A percentile compares a stretch with the other conserved stretches of the same genome.
phyloP scores from a whole-genome alignment of 495 filamentous ascomycete genomes.

The Podospora pseudoanserina region DNA sequence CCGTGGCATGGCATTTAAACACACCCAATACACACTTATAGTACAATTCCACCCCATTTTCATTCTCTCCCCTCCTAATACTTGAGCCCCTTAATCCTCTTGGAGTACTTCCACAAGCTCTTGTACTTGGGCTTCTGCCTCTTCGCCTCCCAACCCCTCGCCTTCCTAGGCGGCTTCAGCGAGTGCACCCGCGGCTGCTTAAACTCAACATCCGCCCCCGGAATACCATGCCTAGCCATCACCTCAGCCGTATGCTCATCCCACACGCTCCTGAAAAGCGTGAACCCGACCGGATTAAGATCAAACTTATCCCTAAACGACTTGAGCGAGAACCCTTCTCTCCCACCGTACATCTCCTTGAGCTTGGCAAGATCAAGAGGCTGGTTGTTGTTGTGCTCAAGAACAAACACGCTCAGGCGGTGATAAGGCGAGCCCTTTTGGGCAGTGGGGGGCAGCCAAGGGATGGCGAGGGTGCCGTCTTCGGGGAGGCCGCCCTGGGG shows the following conservation, averaged over 20 bases:
- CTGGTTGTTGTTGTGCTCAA: constrained; percentile 67
- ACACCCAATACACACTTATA: background rate
- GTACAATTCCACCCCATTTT: background rate
- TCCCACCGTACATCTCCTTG: constrained; percentile 45
- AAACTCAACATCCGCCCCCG: constrained; percentile 78
- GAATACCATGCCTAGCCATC: constrained; percentile 73
- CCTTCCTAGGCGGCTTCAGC: constrained; percentile 50
- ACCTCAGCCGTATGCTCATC: constrained; percentile 80
- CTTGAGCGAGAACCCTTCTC: constrained; percentile 69
- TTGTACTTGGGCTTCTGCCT: constrained; percentile 53
- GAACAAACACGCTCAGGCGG: constrained; percentile 74
- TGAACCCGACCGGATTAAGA: constrained; percentile 72
- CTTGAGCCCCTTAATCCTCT: constrained; percentile 36
- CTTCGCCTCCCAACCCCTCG: constrained; percentile 56
- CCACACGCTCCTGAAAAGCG: constrained; percentile 84
- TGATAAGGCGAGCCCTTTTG: constrained; percentile 93
- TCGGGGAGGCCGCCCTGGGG: background rate
- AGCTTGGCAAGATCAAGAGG: constrained; percentile 58
- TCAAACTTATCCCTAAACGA: constrained; percentile 64
- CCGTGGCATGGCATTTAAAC: background rate
- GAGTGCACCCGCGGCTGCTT: constrained; percentile 60
- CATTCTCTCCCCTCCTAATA: constrained; percentile 12
- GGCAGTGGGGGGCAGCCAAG: constrained; percentile 80
- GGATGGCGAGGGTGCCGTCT: constrained; percentile 59
- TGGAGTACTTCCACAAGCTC: constrained; percentile 52